Evolutionary conservation across 2,329 filamentous ascomycete genomes (phyloP).

Genomic region (Plenodomus biglobosus): DNA sequence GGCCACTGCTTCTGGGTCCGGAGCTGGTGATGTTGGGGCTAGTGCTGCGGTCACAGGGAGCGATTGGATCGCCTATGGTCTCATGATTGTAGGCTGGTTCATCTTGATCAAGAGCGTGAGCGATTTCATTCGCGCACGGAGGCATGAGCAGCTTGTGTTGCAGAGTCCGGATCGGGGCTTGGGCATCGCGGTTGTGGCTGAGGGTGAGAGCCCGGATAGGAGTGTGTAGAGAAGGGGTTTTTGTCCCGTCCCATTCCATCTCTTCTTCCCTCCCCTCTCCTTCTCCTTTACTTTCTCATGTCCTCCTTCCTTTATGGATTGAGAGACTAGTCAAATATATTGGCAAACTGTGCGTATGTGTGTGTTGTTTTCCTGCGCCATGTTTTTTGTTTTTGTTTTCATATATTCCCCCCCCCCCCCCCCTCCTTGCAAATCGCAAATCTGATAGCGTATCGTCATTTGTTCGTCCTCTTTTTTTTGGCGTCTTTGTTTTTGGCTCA

Average conservation of each 20-base stretch:
- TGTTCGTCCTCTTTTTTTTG: not conserved
- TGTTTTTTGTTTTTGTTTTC: not conserved
- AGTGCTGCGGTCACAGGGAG: conserved; percentile 65
- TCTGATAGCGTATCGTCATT: no score
- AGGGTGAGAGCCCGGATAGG: conserved; percentile 76
- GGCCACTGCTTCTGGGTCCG: conserved; percentile 39
- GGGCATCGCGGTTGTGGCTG: conserved; percentile 80
- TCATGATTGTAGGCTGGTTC: conserved; percentile 99
- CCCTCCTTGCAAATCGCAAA: no score
- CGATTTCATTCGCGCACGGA: conserved; percentile 82
- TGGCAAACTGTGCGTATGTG: no score
- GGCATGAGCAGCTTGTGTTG: conserved; percentile 89
- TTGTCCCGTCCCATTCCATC: no score
- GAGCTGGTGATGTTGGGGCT: conserved; percentile 37
- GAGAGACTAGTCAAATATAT: no score
- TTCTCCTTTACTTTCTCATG: no score
- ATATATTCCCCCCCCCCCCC: no score
- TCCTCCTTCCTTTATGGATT: no score
- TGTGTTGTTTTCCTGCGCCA: no score
- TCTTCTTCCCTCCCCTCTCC: no score
- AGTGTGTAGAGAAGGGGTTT: no score
- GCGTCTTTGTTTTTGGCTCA: not conserved
- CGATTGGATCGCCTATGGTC: conserved; percentile 86
- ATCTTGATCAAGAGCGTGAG: conserved; percentile 91
- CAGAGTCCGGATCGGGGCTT: conserved; percentile 90